These are phyloP conservation scores for Penicillium freii DNA, from an alignment of 2,329 filamentous ascomycete genomes.

Conservation along the genomic window DNA sequence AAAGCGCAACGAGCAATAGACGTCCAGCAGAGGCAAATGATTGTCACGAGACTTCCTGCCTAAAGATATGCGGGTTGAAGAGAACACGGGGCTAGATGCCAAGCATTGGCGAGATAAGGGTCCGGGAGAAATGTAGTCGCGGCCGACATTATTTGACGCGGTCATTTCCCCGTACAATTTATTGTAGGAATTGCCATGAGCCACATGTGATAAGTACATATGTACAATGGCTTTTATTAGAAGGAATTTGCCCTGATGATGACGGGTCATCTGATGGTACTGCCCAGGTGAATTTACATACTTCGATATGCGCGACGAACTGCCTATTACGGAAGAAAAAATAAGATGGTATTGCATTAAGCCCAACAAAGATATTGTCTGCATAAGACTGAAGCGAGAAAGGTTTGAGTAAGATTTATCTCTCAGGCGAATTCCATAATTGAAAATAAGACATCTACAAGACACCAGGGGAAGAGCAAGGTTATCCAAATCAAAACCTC, in stretches of 20 bases:
- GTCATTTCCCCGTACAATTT: background rate
- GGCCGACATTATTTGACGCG: background rate
- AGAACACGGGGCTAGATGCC: conserved; percentile 1
- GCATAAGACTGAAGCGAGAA: background rate
- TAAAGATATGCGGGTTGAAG: background rate
- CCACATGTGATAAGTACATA: background rate
- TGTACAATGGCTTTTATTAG: background rate
- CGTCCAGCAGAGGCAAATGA: background rate
- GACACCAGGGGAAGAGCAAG: conserved; percentile 1
- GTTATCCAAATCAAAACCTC: conserved; percentile 4
- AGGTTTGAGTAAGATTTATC: background rate
- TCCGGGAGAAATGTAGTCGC: background rate
- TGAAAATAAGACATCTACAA: conserved; percentile 16
- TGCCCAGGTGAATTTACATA: background rate
- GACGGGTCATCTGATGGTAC: background rate
- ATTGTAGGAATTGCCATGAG: background rate
- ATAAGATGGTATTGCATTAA: background rate
- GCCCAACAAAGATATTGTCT: background rate
- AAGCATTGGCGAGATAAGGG: conserved; percentile 8
- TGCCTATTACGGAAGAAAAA: background rate
- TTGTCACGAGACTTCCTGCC: conserved; percentile 1
- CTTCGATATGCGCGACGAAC: background rate
- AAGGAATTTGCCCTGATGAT: background rate
- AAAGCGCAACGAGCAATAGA: background rate
- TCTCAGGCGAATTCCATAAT: background rate